Evolutionary conservation across 768 basidiomycete genomes (phyloP).

Genomic region (Tephrocybe rancida): DNA sequence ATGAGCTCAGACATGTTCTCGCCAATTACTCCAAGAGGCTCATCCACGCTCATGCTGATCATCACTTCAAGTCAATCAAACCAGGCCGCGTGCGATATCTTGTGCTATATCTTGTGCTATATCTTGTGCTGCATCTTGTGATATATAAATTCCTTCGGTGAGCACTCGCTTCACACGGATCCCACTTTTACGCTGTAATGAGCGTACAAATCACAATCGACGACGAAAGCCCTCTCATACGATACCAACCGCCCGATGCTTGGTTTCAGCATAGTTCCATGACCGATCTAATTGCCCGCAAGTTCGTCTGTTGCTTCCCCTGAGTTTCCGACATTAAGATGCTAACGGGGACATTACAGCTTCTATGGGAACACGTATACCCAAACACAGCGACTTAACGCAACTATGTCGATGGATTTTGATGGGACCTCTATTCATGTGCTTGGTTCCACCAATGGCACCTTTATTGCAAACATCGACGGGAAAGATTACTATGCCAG

Average conservation of each 20-base stretch:
- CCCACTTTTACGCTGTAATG: neutral
- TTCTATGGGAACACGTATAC: conserved; percentile 6
- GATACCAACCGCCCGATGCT: conserved; percentile 3
- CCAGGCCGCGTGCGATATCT: too few relatives aligned
- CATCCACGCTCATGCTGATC: too few relatives aligned
- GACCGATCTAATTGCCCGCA: conserved; percentile 1
- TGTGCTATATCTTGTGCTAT: too few relatives aligned
- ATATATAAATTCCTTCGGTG: neutral
- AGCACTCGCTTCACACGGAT: neutral
- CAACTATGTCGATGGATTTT: conserved; percentile 2
- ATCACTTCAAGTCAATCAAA: too few relatives aligned
- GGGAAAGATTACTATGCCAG: neutral
- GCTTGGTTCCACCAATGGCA: conserved; percentile 5
- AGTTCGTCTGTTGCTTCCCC: neutral
- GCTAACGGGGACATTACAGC: neutral
- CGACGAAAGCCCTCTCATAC: conserved; percentile 6
- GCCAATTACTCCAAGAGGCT: too few relatives aligned
- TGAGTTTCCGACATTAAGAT: neutral
- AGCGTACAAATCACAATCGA: neutral
- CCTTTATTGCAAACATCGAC: conserved; percentile 1
- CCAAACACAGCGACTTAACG: neutral
- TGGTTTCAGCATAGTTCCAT: conserved; percentile 6
- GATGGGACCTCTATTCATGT: conserved; percentile 1
- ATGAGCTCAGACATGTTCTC: too few relatives aligned
- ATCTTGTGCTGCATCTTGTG: neutral